Conservation (phyloP, 140 eudicot species). For the Ambrosia hybrid region DNA sequence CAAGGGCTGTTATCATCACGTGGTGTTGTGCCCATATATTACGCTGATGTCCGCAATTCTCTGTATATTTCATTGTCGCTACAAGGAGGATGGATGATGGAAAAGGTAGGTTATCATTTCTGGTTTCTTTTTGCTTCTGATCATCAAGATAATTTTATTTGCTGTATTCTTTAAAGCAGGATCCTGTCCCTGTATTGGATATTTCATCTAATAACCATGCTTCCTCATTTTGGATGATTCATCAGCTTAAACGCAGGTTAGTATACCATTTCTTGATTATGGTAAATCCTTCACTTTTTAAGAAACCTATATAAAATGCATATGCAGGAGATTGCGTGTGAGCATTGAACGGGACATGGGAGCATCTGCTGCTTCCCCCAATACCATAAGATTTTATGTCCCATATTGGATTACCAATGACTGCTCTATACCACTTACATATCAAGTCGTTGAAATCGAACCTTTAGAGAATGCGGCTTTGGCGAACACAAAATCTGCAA, state of each 20-base stretch:
- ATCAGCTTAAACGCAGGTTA: slow-evolving; percentile 71
- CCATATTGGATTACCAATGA: slow-evolving; percentile 95
- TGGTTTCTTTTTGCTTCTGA: not conserved
- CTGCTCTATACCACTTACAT: slow-evolving; percentile 63
- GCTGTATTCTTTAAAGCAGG: slow-evolving; percentile 45
- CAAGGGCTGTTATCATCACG: slow-evolving; percentile 74
- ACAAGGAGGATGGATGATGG: slow-evolving; percentile 90
- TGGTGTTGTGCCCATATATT: slow-evolving; percentile 63
- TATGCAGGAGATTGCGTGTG: slow-evolving; percentile 87
- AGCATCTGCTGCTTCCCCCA: slow-evolving; percentile 78
- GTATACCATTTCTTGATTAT: slow-evolving; percentile 3
- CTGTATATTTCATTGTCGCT: slow-evolving; percentile 58
- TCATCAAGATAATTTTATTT: not conserved
- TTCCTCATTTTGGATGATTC: slow-evolving; percentile 94
- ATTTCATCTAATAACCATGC: slow-evolving; percentile 58
- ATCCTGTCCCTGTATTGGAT: slow-evolving; percentile 80
- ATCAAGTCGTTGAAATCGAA: slow-evolving; percentile 90
- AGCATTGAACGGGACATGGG: slow-evolving; percentile 97
- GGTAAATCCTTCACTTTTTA: not conserved
- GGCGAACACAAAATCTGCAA: slow-evolving; percentile 32
- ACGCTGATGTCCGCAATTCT: slow-evolving; percentile 78
- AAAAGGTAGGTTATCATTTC: slow-evolving; percentile 56
- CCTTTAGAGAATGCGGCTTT: slow-evolving; percentile 58
- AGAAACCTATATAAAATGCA: not conserved
- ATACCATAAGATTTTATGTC: slow-evolving; percentile 79